phyloP scores from a whole-genome alignment of 352 stramenopile genomes.

The Phytopythium litorale region DNA sequence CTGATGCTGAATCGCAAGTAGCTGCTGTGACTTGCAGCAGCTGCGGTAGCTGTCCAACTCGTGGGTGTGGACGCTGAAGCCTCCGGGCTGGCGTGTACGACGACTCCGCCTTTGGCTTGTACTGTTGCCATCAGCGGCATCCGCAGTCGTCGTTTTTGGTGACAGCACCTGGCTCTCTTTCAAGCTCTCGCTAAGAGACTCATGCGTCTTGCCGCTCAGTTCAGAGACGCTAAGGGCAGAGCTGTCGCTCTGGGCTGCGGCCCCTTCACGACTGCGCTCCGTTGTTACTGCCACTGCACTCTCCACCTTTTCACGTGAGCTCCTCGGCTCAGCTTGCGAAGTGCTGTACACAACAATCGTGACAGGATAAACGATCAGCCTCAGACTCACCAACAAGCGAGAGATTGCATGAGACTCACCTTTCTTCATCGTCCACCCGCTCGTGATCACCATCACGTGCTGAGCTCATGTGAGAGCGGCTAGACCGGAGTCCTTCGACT shows the following conservation, averaged over 20 bases:
- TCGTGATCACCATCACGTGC: neutral
- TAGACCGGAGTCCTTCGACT: neutral
- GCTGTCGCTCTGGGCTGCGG: neutral
- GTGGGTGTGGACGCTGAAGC: neutral
- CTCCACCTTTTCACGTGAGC: neutral
- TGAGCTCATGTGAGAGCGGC: neutral
- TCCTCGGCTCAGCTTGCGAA: neutral
- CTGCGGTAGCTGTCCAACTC: constrained; percentile 21
- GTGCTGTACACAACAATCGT: neutral
- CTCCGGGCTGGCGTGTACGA: neutral
- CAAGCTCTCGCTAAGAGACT: neutral
- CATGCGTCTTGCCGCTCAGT: neutral
- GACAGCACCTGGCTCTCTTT: constrained; percentile 4
- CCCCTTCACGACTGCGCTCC: neutral
- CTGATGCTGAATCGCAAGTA: constrained; percentile 71
- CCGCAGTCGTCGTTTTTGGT: neutral
- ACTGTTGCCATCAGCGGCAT: neutral
- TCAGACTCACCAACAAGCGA: neutral
- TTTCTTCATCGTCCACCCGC: neutral
- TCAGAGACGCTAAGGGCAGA: neutral
- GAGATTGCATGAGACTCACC: neutral
- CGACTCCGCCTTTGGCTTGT: neutral
- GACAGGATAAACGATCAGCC: neutral
- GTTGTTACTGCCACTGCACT: neutral
- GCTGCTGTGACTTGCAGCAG: constrained; percentile 63